These are phyloP conservation scores for Ilex paraguariensis DNA, from an alignment of 305 asterid genomes.

Conservation along the genomic window DNA sequence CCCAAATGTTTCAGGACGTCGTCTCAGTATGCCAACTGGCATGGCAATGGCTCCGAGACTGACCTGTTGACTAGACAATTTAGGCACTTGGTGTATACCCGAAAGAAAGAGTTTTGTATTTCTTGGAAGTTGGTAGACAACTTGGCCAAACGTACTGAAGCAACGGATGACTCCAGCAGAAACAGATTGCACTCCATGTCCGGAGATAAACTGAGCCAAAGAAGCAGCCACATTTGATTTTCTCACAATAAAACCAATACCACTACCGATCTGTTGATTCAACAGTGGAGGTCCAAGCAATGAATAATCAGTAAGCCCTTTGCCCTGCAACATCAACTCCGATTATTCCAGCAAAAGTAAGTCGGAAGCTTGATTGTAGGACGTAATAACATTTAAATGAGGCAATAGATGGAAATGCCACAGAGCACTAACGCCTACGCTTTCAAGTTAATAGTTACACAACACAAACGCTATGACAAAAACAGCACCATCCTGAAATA, in stretches of 20 bases:
- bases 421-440: too few species aligned
- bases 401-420: too few species aligned
- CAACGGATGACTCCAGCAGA: slow-evolving; percentile 27
- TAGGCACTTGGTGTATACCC: slow-evolving; percentile 52
- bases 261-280: slow-evolving; percentile 59
- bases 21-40: slow-evolving; percentile 44
- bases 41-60: slow-evolving; percentile 56
- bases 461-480: too few species aligned
- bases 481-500: too few species aligned
- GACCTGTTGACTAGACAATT: slow-evolving; percentile 26
- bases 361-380: background rate
- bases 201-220: slow-evolving; percentile 64
- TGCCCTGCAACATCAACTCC: slow-evolving; percentile 35
- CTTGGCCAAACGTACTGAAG: slow-evolving; percentile 75
- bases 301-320: slow-evolving; percentile 58
- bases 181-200: slow-evolving; percentile 24
- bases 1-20: slow-evolving; percentile 23
- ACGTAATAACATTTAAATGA: too few species aligned
- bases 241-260: slow-evolving; percentile 49
- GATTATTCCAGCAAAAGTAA: background rate
- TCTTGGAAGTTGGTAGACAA: slow-evolving; percentile 48
- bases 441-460: too few species aligned
- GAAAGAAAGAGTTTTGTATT: slow-evolving; percentile 67
- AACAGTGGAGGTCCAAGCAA: slow-evolving; percentile 72
- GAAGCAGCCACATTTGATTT: slow-evolving; percentile 58